These are phyloP conservation scores for Nannizziopsis barbatae DNA, from an alignment of 2,329 filamentous ascomycete genomes.

Conservation along the genomic window DNA sequence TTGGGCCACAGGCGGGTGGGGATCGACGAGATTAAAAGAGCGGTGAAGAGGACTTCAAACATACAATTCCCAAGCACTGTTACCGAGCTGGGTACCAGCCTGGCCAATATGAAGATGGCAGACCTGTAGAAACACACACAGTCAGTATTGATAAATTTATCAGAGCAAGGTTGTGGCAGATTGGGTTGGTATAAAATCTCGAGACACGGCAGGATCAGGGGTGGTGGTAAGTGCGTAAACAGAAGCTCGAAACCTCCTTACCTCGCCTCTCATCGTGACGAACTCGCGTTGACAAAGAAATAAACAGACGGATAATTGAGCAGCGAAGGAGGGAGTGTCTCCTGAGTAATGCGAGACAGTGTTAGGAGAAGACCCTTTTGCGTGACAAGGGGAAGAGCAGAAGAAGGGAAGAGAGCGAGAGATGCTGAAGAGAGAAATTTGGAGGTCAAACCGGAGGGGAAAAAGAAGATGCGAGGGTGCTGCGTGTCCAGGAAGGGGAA, in stretches of 20 bases:
- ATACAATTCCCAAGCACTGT: constrained; percentile 59
- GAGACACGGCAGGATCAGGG: constrained; percentile 17
- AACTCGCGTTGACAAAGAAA: background rate
- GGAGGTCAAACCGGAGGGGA: background rate
- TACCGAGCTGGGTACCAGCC: constrained; percentile 56
- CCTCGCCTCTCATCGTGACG: constrained; percentile 30
- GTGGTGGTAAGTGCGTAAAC: constrained; percentile 14
- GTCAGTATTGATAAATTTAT: constrained; percentile 5
- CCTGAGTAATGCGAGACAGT: background rate
- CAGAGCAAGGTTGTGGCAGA: constrained; percentile 2
- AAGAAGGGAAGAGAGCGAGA: constrained; percentile 4
- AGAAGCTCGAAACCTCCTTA: constrained; percentile 16
- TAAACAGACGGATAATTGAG: background rate
- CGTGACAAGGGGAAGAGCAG: background rate
- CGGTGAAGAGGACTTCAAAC: constrained; percentile 24
- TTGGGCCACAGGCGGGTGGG: background rate
- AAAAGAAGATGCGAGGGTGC: background rate
- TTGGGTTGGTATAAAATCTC: constrained; percentile 15
- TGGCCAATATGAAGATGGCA: constrained; percentile 58
- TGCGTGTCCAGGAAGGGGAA: constrained; percentile 5
- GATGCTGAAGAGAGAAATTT: constrained; percentile 2
- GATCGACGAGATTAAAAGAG: constrained; percentile 10
- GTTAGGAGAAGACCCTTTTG: background rate
- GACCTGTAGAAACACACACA: constrained; percentile 37
- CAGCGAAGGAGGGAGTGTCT: background rate